Base-by-base conservation (phyloP, 73 alveolate genomes). In the Stentor coeruleus region DNA sequence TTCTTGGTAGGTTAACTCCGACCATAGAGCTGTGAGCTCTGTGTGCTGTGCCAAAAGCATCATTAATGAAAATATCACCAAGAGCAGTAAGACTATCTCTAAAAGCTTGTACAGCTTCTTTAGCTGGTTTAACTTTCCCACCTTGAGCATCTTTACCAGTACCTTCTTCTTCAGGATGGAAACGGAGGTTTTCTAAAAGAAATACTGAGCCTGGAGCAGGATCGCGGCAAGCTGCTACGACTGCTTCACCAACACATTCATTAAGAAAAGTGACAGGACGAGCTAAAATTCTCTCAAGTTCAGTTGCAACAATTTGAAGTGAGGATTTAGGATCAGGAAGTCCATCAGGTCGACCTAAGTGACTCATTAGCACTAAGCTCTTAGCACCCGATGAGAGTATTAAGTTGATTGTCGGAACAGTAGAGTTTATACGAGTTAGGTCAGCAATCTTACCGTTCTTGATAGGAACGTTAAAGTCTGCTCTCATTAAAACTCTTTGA, bases 21-120 rank as follows among this genome's bases (percentile, higher is more conserved):
- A 92, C 98, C 98, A 94, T 96, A 41, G 98, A 95, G 59, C 96
- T 84, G 89, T 96, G 99, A 30, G 97, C 98, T 84, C 99, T 89
- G 82, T 96, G 99, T 39, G 98, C 97, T 26, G 99, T 96, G 31
- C 99, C 99, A 76, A 96, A 96, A 41, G 99, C 99, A 72, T 95
- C 99, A 59, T 94, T 94, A 41, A 93, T 93, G 82, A 84, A 93
- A 38, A 95, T 42, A 49, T 95, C 99, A 60, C 96, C 98, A 26
- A 91, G 93, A 28, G 86, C 31, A 30, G 95, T 91, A 59, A 93
- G 89, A 31, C 87, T 49, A 11, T 88, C 88, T 76, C 99, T 84
- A 87, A 94, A 93, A 39, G 86, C 90, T 57, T 77, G 87, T 26
- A 89, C 88, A 31, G 81, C 89, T 35, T 87, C 95, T 84, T 82